Evolutionary conservation across 1,284 basidiomycete species (phyloP).

Genomic region (Naganishia sp.): DNA sequence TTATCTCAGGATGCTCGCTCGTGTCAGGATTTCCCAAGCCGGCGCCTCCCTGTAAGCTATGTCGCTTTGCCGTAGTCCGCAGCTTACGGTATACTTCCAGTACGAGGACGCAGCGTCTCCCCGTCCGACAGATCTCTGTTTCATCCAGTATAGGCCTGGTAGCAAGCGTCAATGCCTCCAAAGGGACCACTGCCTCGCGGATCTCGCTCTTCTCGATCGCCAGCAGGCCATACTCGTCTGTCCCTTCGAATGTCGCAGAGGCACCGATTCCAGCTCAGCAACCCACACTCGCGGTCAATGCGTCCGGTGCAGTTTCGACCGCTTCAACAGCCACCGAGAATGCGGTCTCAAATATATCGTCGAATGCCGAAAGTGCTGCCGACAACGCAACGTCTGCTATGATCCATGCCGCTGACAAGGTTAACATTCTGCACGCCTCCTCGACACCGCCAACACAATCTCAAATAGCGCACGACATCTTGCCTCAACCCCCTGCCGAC

Average conservation of each 20-base stretch:
- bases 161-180: no score
- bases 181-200: no score
- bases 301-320: constrained; percentile 10
- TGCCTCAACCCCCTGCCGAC: constrained; percentile 45
- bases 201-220: background rate
- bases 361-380: background rate
- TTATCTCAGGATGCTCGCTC: constrained; percentile 1
- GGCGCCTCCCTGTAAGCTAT: constrained; percentile 6
- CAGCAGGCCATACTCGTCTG: constrained; percentile 8
- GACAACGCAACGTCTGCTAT: background rate
- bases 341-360: background rate
- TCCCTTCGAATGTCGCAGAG: background rate
- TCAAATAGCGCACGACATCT: constrained; percentile 30
- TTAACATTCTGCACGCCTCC: constrained; percentile 17
- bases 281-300: background rate
- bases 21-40: background rate
- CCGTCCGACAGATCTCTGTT: no score
- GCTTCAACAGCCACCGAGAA: background rate
- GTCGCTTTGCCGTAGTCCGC: no score
- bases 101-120: constrained; percentile 5
- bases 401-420: background rate
- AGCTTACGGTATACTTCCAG: background rate
- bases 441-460: constrained; percentile 6
- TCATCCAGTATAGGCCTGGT: no score
- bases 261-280: constrained; percentile 3